Percentiles rank a stretch among this genome's conserved stretches.
Conservation (phyloP, 306 rosid species). For the Comarum palustre region DNA sequence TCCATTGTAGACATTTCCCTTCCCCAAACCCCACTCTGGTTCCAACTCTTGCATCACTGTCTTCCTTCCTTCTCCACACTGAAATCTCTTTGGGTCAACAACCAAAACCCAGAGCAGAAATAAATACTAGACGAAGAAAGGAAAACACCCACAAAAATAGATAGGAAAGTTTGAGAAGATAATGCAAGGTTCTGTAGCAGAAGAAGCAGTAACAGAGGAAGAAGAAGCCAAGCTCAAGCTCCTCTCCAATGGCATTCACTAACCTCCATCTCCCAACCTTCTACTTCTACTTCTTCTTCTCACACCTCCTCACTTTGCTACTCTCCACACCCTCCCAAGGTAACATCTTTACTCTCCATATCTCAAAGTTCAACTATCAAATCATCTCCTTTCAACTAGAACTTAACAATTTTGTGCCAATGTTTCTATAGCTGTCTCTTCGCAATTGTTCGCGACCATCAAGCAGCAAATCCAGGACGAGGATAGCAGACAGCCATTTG, state of each 20-base stretch:
- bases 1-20: conserved; percentile 33
- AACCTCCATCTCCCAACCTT: conserved; percentile 26
- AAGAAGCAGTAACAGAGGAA: conserved; percentile 47
- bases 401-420: background rate
- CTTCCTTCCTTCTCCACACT: conserved; percentile 5
- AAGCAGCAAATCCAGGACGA: conserved; percentile 29
- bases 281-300: background rate
- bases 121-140: background rate
- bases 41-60: background rate
- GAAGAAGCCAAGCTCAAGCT: conserved; percentile 34
- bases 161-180: conserved; percentile 26
- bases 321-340: conserved; percentile 32
- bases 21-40: conserved; percentile 10
- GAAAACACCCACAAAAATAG: background rate
- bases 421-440: conserved; percentile 35
- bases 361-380: background rate
- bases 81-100: conserved; percentile 16
- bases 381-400: background rate
- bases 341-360: conserved; percentile 9
- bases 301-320: conserved; percentile 12
- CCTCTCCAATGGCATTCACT: conserved; percentile 54
- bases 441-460: background rate
- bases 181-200: conserved; percentile 67
- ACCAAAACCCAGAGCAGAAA: conserved; percentile 23
- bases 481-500: conserved; percentile 40